Conservation (phyloP, 192 early-diverging fungal genomes). For the Linnemannia elongata region DNA sequence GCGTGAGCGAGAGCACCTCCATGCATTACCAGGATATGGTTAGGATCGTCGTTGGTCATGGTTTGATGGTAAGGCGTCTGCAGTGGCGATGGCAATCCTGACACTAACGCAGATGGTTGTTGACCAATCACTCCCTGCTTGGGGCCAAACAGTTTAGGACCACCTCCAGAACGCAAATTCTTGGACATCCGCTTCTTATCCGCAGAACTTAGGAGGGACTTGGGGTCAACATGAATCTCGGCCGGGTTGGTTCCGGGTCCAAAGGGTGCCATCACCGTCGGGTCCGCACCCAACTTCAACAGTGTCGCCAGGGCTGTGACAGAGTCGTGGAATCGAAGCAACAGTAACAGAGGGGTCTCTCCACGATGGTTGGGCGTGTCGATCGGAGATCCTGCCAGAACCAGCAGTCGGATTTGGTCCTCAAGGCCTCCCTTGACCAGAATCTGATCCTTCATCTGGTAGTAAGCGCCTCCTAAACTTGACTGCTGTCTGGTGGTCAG, state of each 20-base stretch:
- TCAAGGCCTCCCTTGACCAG: conserved; percentile 50
- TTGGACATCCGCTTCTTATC: conserved; percentile 28
- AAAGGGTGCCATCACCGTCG: conserved; percentile 45
- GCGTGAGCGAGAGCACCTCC: conserved; percentile 41
- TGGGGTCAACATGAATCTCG: conserved; percentile 40
- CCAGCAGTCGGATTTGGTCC: conserved; percentile 48
- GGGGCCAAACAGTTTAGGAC: conserved; percentile 2
- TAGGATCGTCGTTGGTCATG: conserved; percentile 23
- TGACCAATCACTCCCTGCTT: not conserved
- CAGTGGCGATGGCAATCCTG: not conserved
- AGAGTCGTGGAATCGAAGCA: conserved; percentile 47
- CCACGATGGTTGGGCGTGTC: conserved; percentile 36
- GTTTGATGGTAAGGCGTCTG: not conserved
- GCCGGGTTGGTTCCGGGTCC: conserved; percentile 44
- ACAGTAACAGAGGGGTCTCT: conserved; percentile 40
- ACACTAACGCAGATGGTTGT: not conserved
- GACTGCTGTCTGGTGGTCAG: conserved; percentile 1
- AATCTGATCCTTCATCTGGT: conserved; percentile 36
- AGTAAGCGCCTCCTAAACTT: conserved; percentile 19
- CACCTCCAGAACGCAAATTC: not conserved
- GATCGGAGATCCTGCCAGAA: conserved; percentile 32
- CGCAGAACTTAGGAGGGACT: not conserved
- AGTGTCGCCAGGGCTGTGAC: conserved; percentile 42
- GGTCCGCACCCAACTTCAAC: conserved; percentile 37
- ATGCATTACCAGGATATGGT: conserved; percentile 50